A percentile compares a stretch with the other conserved stretches of the same genome.
Conservation (phyloP, 148 eudicot species). For the Nepenthes mirabilis region DNA sequence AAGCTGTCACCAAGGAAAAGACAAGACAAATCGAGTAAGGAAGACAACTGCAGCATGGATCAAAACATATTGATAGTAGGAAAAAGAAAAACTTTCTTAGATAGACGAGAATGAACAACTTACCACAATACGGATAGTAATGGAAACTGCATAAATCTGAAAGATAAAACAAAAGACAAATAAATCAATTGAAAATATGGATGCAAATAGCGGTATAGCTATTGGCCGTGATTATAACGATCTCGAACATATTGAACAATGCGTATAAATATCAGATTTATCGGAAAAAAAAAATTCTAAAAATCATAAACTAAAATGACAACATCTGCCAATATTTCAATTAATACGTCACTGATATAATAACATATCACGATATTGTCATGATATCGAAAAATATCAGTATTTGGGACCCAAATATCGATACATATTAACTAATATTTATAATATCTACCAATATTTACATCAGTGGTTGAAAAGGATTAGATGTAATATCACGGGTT, state of each 20-base stretch:
- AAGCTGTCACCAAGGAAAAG: slow-evolving; percentile 41
- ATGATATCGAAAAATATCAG: no score
- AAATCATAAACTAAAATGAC: background rate
- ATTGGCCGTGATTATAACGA: no score
- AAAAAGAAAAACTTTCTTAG: background rate
- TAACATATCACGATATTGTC: no score
- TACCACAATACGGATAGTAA: slow-evolving; percentile 99
- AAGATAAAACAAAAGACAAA: slow-evolving; percentile 2
- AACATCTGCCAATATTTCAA: background rate
- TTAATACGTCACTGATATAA: no score
- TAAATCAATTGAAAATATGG: background rate
- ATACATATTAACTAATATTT: no score
- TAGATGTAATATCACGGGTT: no score
- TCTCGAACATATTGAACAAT: no score
- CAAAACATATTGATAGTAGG: background rate
- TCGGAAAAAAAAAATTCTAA: background rate
- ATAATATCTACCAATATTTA: no score
- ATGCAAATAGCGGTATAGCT: background rate
- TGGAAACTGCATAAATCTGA: slow-evolving; percentile 98
- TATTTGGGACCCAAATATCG: no score
- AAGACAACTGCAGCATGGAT: background rate
- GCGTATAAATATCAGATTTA: background rate
- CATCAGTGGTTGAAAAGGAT: no score
- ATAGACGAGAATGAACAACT: slow-evolving; percentile 13
- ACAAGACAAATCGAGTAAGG: background rate